Percentiles rank a stretch among this genome's conserved stretches.
phyloP scores from a whole-genome alignment of 2,329 filamentous ascomycete genomes.

The Clonostachys chloroleuca region DNA sequence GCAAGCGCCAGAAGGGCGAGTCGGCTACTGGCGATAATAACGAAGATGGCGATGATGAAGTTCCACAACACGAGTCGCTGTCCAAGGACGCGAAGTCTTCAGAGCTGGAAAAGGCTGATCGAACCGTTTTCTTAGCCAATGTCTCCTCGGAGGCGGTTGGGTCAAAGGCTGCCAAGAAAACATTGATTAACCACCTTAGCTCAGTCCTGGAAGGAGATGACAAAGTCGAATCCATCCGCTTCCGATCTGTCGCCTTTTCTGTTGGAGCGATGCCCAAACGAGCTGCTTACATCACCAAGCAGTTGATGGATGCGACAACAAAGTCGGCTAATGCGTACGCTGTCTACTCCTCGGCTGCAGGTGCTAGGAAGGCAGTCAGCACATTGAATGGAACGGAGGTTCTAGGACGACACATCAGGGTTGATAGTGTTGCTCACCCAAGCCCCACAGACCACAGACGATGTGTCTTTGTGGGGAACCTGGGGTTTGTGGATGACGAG shows the following conservation, averaged over 20 bases:
- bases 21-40: slow-evolving; percentile 28
- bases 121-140: slow-evolving; percentile 91
- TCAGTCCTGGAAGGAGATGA: slow-evolving; percentile 65
- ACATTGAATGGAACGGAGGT: slow-evolving; percentile 81
- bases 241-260: slow-evolving; percentile 87
- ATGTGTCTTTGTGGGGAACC: slow-evolving; percentile 94
- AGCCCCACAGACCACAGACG: slow-evolving; percentile 76
- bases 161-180: slow-evolving; percentile 76
- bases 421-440: slow-evolving; percentile 88
- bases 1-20: slow-evolving; percentile 48
- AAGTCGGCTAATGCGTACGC: slow-evolving; percentile 92
- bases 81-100: slow-evolving; percentile 44
- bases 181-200: slow-evolving; percentile 70
- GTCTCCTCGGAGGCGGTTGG: slow-evolving; percentile 80
- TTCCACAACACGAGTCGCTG: slow-evolving; percentile 54
- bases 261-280: slow-evolving; percentile 78
- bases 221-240: slow-evolving; percentile 86
- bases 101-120: slow-evolving; percentile 78
- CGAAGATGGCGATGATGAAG: slow-evolving; percentile 37
- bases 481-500: slow-evolving; percentile 94
- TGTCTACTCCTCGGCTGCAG: slow-evolving; percentile 73
- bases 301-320: slow-evolving; percentile 86
- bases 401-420: slow-evolving; percentile 82
- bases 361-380: slow-evolving; percentile 71
- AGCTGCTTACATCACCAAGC: slow-evolving; percentile 88